These are phyloP conservation scores for Fraxinus floribunda DNA, from an alignment of 305 asterid species.

Conservation along the genomic window DNA sequence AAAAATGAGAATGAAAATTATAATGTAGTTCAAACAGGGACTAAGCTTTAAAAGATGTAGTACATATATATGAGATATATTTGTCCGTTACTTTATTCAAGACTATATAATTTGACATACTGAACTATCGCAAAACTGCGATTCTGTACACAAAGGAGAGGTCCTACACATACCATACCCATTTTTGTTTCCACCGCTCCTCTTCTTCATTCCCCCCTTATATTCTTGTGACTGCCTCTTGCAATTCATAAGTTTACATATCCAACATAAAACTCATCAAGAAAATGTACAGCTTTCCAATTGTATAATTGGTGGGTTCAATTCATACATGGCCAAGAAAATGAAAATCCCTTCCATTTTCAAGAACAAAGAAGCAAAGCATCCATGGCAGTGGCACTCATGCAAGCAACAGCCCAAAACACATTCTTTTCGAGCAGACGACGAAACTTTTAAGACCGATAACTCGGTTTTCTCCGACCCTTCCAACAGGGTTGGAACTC, in stretches of 20 bases:
- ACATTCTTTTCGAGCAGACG: background rate
- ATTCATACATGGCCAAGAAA: background rate
- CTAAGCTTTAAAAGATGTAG: background rate
- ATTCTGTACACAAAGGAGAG: background rate
- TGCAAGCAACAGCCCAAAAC: slow-evolving; percentile 2
- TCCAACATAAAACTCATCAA: background rate
- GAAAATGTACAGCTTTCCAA: background rate
- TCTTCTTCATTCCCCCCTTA: background rate
- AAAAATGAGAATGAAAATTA: too few relatives aligned
- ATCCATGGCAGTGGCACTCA: slow-evolving; percentile 5
- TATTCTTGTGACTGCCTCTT: background rate
- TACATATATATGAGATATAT: background rate
- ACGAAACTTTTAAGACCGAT: background rate
- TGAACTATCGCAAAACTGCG: background rate
- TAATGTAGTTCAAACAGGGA: too few relatives aligned
- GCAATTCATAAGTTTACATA: background rate
- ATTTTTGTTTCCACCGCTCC: background rate
- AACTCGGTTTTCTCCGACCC: background rate
- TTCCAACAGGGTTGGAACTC: background rate
- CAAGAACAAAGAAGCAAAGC: background rate
- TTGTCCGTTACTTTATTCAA: background rate
- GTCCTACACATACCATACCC: background rate
- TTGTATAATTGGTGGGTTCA: background rate
- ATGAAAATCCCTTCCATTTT: slow-evolving; percentile 1
- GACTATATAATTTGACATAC: background rate